Evolutionary conservation across 345 rosid genomes (phyloP).

Genomic region (Eucalyptus victrix): DNA sequence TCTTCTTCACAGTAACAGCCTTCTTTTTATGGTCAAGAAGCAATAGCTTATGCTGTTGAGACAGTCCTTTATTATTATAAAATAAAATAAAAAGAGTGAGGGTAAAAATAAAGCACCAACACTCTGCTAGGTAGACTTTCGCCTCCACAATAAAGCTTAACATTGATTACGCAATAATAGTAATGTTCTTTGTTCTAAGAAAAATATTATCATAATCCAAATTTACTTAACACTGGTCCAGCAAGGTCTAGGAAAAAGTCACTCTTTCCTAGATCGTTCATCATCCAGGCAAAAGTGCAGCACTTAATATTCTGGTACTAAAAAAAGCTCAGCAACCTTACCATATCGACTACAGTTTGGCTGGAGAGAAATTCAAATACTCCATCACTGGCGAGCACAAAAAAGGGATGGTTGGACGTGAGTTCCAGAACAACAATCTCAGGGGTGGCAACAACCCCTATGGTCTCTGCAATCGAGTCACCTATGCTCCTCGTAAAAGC

Average conservation of each 20-base stretch:
- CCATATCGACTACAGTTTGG: slow-evolving; percentile 97
- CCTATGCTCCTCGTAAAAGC: slow-evolving; percentile 97
- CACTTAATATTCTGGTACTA: neutral
- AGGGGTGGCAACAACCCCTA: slow-evolving; percentile 95
- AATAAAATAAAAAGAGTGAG: neutral
- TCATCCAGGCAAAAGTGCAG: neutral
- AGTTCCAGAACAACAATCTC: slow-evolving; percentile 89
- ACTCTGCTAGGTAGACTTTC: neutral
- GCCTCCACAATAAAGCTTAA: neutral
- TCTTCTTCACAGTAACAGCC: neutral
- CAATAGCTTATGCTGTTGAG: neutral
- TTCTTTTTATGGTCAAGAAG: neutral
- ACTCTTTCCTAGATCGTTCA: neutral
- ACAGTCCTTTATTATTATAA: neutral
- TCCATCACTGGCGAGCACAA: slow-evolving; percentile 98
- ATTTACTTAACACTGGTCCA: neutral
- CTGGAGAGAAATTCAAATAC: slow-evolving; percentile 96
- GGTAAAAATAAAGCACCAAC: neutral
- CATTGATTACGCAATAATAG: neutral
- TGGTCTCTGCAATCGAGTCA: slow-evolving; percentile 85
- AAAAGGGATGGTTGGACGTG: slow-evolving; percentile 69
- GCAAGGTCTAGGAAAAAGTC: neutral
- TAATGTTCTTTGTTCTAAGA: neutral
- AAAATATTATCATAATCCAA: neutral
- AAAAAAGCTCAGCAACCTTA: slow-evolving; percentile 1